Percentiles rank a stretch among this genome's conserved stretches.
phyloP scores from a whole-genome alignment of 2,329 filamentous ascomycete genomes.

The Epichloe amarillans region DNA sequence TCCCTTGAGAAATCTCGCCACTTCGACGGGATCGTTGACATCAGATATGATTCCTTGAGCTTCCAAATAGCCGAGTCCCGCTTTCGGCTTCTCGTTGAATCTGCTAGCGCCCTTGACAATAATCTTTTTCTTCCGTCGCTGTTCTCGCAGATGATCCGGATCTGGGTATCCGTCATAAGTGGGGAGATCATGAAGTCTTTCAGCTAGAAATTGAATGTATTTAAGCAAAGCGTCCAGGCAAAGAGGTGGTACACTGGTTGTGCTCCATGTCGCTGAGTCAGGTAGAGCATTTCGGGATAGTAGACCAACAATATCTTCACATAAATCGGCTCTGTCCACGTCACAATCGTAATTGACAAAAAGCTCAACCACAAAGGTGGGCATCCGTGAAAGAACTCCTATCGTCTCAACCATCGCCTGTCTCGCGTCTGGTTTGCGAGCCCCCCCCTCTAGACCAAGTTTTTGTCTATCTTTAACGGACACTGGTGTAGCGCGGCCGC shows the following conservation, averaged over 20 bases:
- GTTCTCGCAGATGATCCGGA: slow-evolving; percentile 49
- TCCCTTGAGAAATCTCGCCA: slow-evolving; percentile 78
- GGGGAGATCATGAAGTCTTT: slow-evolving; percentile 64
- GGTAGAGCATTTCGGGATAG: slow-evolving; percentile 89
- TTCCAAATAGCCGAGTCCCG: slow-evolving; percentile 72
- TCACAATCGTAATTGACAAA: slow-evolving; percentile 99
- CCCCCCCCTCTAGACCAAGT: slow-evolving; percentile 82
- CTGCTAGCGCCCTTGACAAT: slow-evolving; percentile 80
- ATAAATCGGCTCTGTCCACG: slow-evolving; percentile 78
- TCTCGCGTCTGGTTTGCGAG: slow-evolving; percentile 83
- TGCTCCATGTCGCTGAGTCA: slow-evolving; percentile 97
- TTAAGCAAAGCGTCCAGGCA: slow-evolving; percentile 85
- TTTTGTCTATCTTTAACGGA: slow-evolving; percentile 86
- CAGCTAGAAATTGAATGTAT: slow-evolving; percentile 83
- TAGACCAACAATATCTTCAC: slow-evolving; percentile 88
- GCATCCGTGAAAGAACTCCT: slow-evolving; percentile 80
- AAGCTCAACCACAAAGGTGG: slow-evolving; percentile 85
- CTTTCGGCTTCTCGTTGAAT: slow-evolving; percentile 92
- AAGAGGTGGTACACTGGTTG: slow-evolving; percentile 88
- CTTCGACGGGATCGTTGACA: slow-evolving; percentile 56
- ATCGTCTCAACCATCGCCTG: slow-evolving; percentile 98
- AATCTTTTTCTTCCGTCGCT: slow-evolving; percentile 74
- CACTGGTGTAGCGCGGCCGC: slow-evolving; percentile 79
- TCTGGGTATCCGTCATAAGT: slow-evolving; percentile 53
- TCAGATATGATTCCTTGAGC: slow-evolving; percentile 76